Evolutionary conservation across 345 rosid species (phyloP).

Genomic region (Streptanthus diversifolius): DNA sequence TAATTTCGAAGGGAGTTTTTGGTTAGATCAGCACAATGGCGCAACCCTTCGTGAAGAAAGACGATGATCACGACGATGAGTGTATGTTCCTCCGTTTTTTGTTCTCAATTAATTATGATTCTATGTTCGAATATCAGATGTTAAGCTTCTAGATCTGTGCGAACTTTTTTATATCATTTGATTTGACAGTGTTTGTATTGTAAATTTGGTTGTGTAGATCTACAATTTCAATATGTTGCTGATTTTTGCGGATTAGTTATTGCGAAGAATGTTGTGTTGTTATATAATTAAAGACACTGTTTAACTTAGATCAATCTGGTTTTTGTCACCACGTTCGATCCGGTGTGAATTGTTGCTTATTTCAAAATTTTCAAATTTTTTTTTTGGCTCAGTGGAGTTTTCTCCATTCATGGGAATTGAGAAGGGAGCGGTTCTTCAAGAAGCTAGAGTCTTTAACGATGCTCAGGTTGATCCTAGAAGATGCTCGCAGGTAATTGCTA

Average conservation of each 20-base stretch:
- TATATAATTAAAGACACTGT: background rate
- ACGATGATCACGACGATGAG: slow-evolving; percentile 98
- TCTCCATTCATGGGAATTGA: slow-evolving; percentile 95
- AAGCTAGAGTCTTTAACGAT: slow-evolving; percentile 95
- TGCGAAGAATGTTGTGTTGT: background rate
- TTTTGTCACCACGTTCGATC: slow-evolving; percentile 5
- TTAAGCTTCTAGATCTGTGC: slow-evolving; percentile 49
- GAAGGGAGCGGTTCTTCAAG: slow-evolving; percentile 98
- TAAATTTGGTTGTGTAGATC: slow-evolving; percentile 19
- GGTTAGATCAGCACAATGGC: slow-evolving; percentile 56
- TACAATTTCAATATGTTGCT: background rate
- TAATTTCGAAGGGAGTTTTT: slow-evolving; percentile 35
- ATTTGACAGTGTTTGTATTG: background rate
- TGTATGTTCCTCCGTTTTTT: slow-evolving; percentile 37
- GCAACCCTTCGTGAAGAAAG: slow-evolving; percentile 91
- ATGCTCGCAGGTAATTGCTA: slow-evolving; percentile 82
- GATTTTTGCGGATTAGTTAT: too few relatives aligned
- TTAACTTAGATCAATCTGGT: background rate
- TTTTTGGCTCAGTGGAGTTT: slow-evolving; percentile 57
- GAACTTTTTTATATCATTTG: slow-evolving; percentile 3
- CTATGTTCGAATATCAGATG: slow-evolving; percentile 29
- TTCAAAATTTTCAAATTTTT: background rate
- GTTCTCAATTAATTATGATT: background rate
- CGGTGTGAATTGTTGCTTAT: background rate
- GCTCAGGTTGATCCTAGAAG: slow-evolving; percentile 95